Evolutionary conservation across 169 alveolate species (phyloP).

Genomic region (Plasmodium yoelii): DNA sequence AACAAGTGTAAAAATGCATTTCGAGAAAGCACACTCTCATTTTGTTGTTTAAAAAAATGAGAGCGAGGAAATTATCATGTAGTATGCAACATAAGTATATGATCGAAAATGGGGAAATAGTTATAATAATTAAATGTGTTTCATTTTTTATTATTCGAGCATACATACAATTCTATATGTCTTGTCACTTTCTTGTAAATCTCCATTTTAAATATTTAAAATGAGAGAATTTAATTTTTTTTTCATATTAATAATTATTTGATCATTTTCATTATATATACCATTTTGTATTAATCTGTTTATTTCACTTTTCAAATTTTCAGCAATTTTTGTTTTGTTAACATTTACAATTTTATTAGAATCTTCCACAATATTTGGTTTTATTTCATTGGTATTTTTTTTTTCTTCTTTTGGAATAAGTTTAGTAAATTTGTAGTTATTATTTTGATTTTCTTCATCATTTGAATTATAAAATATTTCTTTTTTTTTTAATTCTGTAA

Average conservation of each 20-base stretch:
- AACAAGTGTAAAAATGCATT: too few species aligned
- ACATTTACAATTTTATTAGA: not conserved
- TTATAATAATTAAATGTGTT: too few species aligned
- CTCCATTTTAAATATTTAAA: too few species aligned
- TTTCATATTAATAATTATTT: conserved; percentile 50
- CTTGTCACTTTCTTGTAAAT: too few species aligned
- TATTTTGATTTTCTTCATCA: not conserved
- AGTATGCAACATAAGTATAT: too few species aligned
- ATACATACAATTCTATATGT: too few species aligned
- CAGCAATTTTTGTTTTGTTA: conserved; percentile 6
- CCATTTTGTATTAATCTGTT: conserved; percentile 49
- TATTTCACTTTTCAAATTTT: conserved; percentile 62
- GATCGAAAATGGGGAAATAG: too few species aligned
- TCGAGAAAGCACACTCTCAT: too few species aligned
- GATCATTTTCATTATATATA: conserved; percentile 59
- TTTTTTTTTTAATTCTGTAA: not conserved
- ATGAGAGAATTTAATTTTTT: conserved; percentile 9
- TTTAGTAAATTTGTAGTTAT: not conserved
- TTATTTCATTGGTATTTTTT: not conserved
- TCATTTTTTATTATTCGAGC: too few species aligned
- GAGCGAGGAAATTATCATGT: too few species aligned
- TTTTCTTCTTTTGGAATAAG: not conserved
- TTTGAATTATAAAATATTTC: not conserved
- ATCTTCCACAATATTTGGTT: not conserved
- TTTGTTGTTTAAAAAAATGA: too few species aligned